Evolutionary conservation across 169 alveolate species (phyloP).

Genomic region (Eimeria sp.): DNA sequence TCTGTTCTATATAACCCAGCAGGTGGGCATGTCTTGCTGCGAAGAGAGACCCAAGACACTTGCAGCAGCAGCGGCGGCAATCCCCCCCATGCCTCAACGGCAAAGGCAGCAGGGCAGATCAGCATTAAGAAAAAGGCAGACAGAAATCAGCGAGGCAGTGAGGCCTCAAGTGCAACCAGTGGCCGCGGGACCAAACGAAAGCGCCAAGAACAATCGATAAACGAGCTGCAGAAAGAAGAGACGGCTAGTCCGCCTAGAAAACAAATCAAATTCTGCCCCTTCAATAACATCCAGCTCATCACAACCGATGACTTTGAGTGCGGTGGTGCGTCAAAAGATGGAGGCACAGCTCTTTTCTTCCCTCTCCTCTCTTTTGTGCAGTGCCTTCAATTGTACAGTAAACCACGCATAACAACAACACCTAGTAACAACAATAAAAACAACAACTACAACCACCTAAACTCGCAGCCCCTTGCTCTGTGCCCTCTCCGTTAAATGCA

Average conservation of each 20-base stretch:
- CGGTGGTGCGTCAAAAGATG: not conserved
- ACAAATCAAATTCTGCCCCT: conserved; percentile 18
- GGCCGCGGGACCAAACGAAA: conserved; percentile 3
- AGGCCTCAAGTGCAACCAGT: not conserved
- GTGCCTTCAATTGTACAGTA: too few relatives aligned
- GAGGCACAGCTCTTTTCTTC: not conserved
- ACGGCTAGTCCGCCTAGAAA: not conserved
- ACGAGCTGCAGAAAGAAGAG: too few relatives aligned
- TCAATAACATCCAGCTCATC: conserved; percentile 29
- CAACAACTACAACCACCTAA: too few relatives aligned
- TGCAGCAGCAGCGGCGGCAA: too few relatives aligned
- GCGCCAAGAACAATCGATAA: not conserved
- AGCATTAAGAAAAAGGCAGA: too few relatives aligned
- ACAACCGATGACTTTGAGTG: not conserved
- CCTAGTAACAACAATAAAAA: too few relatives aligned
- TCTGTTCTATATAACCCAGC: not conserved
- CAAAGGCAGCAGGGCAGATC: not conserved
- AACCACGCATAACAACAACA: too few relatives aligned
- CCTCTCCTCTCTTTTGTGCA: not conserved
- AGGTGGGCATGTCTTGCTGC: not conserved
- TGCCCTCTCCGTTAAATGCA: not conserved
- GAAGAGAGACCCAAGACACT: not conserved
- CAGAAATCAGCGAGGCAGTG: too few relatives aligned
- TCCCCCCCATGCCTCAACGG: not conserved
- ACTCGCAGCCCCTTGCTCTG: not conserved